Percentiles rank a stretch among this genome's conserved stretches.
These are phyloP conservation scores for Backusella australiensis DNA, from an alignment of 192 early-diverging fungal genomes.

Conservation along the genomic window DNA sequence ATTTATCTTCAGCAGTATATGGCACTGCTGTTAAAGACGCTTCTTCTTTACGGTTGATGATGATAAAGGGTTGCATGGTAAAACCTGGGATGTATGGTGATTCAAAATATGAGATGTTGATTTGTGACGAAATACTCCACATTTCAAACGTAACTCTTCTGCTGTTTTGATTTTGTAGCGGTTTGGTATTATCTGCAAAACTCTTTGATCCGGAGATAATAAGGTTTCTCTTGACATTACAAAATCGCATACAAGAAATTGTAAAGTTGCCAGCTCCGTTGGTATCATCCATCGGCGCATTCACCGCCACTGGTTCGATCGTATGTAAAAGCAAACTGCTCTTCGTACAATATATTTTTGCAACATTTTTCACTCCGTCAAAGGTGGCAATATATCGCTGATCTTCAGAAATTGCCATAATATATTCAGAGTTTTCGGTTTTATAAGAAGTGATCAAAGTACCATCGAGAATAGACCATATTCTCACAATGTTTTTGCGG, in stretches of 20 bases:
- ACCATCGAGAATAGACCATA: background rate
- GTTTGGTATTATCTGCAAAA: background rate
- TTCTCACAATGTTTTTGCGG: background rate
- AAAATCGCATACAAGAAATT: slow-evolving; percentile 1
- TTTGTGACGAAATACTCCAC: background rate
- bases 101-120: background rate
- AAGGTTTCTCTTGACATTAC: background rate
- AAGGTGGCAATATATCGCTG: background rate
- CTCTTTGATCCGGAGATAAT: background rate
- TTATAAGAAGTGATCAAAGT: background rate
- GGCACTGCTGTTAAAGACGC: background rate
- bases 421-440: background rate
- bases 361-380: background rate
- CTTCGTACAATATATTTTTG: background rate
- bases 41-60: background rate
- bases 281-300: background rate
- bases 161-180: background rate
- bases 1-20: background rate
- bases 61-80: background rate
- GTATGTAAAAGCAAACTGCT: background rate
- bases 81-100: background rate
- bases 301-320: background rate
- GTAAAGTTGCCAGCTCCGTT: background rate
- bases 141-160: background rate
- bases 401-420: background rate